Base-by-base conservation (phyloP, 257 asterid species). In the Solanum gracilifrons region DNA sequence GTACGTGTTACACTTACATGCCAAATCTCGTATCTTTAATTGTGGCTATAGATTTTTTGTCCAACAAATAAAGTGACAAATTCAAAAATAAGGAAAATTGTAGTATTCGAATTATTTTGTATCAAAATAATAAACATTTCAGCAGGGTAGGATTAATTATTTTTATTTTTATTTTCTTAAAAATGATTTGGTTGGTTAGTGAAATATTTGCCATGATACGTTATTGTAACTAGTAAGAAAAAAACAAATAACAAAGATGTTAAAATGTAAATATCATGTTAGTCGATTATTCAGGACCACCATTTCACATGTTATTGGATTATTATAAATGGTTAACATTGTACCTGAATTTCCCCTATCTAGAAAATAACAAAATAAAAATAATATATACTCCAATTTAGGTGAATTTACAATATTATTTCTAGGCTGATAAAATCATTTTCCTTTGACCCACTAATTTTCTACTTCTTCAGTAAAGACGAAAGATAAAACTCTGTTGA, bases 381-480 rank as follows among this genome's bases (percentile, higher is more conserved):
- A 51, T 2, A 55, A 7, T 77, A n/a, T 77, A 39, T 11, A 39
- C 1, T 51, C 60, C 9, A 76, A 36, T n/a, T 23, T 48, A 2
- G 1, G 23, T 51, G 60, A 60, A 60, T 79, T 77, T 43, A 13
- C 39, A 43, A 43, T 7, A 43, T 25, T 39, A 72, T 74, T 74
- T 74, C 20, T 36, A 75, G 15, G 3, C 37, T 29, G 66, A 79
- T 25, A 79, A 43, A 43, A 15, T 79, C 85, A 79, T 79, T 79
- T 79, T 64, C 87, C 21, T 84, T 84, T n/a, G 87, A 23, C 87
- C 87, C 87, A 84, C 87, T 84, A 25, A 35, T 62, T 84, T 60
- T 60, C 79, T 64, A 64, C 60, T 36, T 68, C 62, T n/a, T 84
- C 79, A 64, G 62, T 64, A 21, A 84, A 84, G 87, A 84, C 87